Base-by-base conservation (phyloP, 257 asterid genomes). In the Schizonepeta tenuifolia region DNA sequence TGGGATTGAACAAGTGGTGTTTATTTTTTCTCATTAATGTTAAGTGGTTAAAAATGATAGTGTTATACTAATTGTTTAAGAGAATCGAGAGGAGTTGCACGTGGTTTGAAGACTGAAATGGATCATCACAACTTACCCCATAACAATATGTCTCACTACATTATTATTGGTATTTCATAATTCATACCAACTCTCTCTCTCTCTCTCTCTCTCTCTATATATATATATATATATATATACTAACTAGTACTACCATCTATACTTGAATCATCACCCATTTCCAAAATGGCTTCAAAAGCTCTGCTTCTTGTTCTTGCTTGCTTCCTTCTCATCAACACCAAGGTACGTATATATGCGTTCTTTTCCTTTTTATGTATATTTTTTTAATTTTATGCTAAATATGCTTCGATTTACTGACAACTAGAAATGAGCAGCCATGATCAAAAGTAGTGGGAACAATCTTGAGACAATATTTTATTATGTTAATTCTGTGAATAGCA, bases 271-370 rank as follows among this genome's bases (percentile, higher is more conserved):
- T 15, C 2, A 36, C 5, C 18, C 7, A 1, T 46, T 15, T 0
- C 5, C 2, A 38, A 71, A 60, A 85, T 85, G 90, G 83, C 78
- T 72, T 75, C 75, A 51, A 84, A 81, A 67, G 46, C 55, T 69
- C 26, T 75, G 51, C 76, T 81, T n/a, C 35, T 86, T 33, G 54
- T 81, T 51, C 71, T 83, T 8, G 79, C 87, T 1, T 66, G 77
- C 59, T 72, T 83, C 59, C 84, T 88, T 72, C 77, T 84, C 2
- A 44, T 79, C 56, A 77, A 75, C 70, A 73, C 84, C 17, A 70
- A 55, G 80, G 91, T 88, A 65, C 15, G 1, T 47, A 2, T 0
- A 4, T 67, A 74, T 9, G 75, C 40, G 26, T 33, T 15, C 7
- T 17, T 44, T 61, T 15, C 22, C 0, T 49, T 53, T 11, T 24